These are phyloP conservation scores for Hanseniaspora nectarophila DNA, from an alignment of 805 yeast genomes.

Conservation along the genomic window DNA sequence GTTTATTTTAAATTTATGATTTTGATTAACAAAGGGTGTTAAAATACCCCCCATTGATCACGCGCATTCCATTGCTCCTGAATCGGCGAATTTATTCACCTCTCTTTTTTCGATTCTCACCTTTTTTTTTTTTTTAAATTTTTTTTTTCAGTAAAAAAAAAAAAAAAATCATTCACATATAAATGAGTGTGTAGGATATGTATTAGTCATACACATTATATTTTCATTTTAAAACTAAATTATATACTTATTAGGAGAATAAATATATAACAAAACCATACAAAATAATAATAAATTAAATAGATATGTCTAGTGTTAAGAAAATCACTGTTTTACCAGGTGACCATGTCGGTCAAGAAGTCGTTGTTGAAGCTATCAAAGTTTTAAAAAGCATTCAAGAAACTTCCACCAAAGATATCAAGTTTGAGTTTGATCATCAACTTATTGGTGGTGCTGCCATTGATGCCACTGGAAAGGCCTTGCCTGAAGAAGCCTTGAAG, in stretches of 20 bases:
- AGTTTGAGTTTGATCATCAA: slow-evolving; percentile 70
- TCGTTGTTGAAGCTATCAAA: slow-evolving; percentile 80
- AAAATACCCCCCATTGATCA: no score
- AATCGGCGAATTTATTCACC: slow-evolving; percentile 11
- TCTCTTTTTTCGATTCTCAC: no score
- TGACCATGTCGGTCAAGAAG: slow-evolving; percentile 92
- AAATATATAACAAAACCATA: not conserved
- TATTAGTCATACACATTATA: not conserved
- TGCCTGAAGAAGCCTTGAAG: slow-evolving; percentile 70
- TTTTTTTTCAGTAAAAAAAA: no score
- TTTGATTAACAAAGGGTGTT: no score
- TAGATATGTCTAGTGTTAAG: slow-evolving; percentile 30
- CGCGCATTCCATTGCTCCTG: not conserved
- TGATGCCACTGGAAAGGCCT: slow-evolving; percentile 88
- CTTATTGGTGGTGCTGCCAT: slow-evolving; percentile 97
- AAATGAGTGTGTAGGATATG: no score
- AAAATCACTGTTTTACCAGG: slow-evolving; percentile 85
- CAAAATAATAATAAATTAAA: not conserved
- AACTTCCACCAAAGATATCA: slow-evolving; percentile 37
- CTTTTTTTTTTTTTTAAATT: not conserved
- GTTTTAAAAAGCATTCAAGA: slow-evolving; percentile 69
- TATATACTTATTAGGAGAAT: no score
- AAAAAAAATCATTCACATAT: not conserved
- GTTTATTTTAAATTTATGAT: no score
- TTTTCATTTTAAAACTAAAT: no score